phyloP scores from a whole-genome alignment of 1,139 yeast species.

The Kurtzmaniella quercitrusa region DNA sequence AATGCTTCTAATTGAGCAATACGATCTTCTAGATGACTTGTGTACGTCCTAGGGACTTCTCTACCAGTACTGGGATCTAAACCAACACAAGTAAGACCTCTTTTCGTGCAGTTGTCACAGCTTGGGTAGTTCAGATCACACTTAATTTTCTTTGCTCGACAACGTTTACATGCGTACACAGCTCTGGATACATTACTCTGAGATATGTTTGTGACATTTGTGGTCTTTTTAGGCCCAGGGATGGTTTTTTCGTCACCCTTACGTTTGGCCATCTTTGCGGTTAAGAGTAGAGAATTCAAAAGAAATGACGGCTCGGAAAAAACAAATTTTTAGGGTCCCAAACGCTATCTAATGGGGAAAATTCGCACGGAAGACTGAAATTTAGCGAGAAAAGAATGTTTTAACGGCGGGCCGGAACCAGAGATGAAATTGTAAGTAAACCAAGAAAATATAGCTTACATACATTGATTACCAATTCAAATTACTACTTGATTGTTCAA shows the following conservation, averaged over 20 bases:
- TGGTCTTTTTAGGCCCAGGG: constrained; percentile 2
- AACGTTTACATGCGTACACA: constrained; percentile 79
- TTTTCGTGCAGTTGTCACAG: constrained; percentile 67
- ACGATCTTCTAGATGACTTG: constrained; percentile 66
- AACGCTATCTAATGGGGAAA: neutral
- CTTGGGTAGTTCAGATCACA: constrained; percentile 84
- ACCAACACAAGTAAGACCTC: constrained; percentile 73
- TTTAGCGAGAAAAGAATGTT: neutral
- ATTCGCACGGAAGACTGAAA: neutral
- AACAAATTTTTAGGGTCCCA: neutral
- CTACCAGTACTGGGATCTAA: constrained; percentile 86
- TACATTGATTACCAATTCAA: too few species aligned
- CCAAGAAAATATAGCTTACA: too few species aligned
- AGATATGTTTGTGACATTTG: constrained; percentile 6
- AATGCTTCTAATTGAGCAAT: constrained; percentile 52
- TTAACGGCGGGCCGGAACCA: neutral
- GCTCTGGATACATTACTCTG: constrained; percentile 41
- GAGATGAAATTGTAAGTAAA: too few species aligned
- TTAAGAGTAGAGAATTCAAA: neutral
- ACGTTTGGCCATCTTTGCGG: neutral
- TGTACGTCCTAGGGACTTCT: constrained; percentile 78
- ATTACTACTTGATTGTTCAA: too few species aligned
- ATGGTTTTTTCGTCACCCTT: neutral
- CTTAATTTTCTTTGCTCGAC: constrained; percentile 72
- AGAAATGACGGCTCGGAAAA: neutral